These are phyloP conservation scores for Phaeolepiota aurea DNA, from an alignment of 768 basidiomycete genomes.

Conservation along the genomic window DNA sequence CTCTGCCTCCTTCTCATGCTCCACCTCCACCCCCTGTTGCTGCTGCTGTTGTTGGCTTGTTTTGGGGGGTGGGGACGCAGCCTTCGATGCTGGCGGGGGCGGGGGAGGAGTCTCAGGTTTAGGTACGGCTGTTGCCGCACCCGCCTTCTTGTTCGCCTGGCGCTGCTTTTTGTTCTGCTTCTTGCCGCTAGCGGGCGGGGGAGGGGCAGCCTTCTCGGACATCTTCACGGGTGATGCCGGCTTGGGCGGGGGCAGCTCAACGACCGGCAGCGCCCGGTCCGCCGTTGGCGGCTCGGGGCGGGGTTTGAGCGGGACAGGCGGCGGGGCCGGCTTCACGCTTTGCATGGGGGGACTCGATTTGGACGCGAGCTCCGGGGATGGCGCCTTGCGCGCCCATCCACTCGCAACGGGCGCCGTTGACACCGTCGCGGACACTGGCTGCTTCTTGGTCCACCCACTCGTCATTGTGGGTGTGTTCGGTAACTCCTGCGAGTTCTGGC, in stretches of 20 bases:
- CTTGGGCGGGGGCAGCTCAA: constrained; percentile 1
- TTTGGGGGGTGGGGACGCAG: neutral
- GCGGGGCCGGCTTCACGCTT: constrained; percentile 3
- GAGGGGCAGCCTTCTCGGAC: constrained; percentile 6
- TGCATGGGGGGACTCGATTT: constrained; percentile 4
- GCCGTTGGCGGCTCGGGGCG: neutral
- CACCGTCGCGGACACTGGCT: constrained; percentile 2
- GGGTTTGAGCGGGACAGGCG: constrained; percentile 1
- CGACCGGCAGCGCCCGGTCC: neutral
- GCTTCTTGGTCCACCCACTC: constrained; percentile 4
- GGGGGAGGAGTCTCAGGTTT: constrained; percentile 5
- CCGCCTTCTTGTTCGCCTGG: constrained; percentile 12
- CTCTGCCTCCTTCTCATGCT: neutral
- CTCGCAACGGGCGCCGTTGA: constrained; percentile 13
- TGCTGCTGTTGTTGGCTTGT: neutral
- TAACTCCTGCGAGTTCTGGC: neutral
- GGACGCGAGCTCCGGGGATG: constrained; percentile 3
- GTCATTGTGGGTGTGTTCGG: constrained; percentile 8
- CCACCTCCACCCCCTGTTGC: neutral
- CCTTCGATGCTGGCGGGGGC: constrained; percentile 1
- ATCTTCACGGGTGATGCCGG: constrained; percentile 1
- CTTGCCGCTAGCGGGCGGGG: constrained; percentile 12
- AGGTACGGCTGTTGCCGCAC: neutral
- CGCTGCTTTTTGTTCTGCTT: constrained; percentile 23
- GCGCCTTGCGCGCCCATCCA: constrained; percentile 15